Base-by-base conservation (phyloP, 805 yeast species). In the Wickerhamiella bombiphila region DNA sequence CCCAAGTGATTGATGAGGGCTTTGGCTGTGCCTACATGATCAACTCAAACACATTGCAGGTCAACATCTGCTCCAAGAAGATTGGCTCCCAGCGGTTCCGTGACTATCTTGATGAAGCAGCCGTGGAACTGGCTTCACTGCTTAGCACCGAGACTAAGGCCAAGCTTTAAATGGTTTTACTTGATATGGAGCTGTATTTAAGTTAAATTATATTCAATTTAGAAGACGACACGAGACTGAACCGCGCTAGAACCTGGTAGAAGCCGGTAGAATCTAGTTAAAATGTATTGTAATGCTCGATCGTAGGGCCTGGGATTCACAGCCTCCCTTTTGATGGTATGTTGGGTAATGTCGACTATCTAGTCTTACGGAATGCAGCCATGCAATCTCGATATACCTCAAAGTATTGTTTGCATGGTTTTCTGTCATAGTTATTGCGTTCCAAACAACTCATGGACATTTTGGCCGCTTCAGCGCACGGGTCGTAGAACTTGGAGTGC, bases 11-110 rank as follows among this genome's bases (percentile, higher is more conserved):
- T 50, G 94, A 86, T 54, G 81, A 78, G 43, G 98, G 98, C 6
- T 76, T 80, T 52, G 98, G 97, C 5, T 68, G 82, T 45, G 96
- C 94, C 6, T 88, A 88, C 65, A 82, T 85, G 82, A 68, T 88
- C 53, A 85, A 81, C 66, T 72, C 72, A 42, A 79, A 86, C 49
- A 77, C 80, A 74, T 53, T 85, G 47, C 88, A 85, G 56, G 74
- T 91, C 53, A 88, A 86, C 60, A 75, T 88, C 44, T 76, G 85
- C 34, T 71, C 76, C 44, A 77, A 74, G 65, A 74, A 70, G 59
- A 70, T 73, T 32, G 65, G 67, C 22, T 49, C 61, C 24, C 54
- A 56, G 38, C 48, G 53, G 36, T 37, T 85, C 64, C 72, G 69
- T 45, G 73, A 71, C 57, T 82, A 75, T 56, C 65, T 88, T 50